Conservation (phyloP, 805 yeast genomes). For the Saturnispora bothae region DNA sequence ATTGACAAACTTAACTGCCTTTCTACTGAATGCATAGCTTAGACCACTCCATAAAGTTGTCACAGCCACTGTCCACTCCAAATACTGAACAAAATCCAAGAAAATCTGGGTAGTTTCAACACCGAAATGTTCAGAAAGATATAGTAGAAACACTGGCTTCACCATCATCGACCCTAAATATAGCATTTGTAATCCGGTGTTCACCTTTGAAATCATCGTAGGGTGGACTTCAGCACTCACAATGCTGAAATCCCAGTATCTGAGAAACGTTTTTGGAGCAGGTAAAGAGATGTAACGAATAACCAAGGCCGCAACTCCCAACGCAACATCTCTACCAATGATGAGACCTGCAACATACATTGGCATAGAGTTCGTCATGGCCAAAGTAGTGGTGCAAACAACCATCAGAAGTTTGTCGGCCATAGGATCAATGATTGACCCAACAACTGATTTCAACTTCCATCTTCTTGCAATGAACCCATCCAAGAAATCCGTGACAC, state of each 20-base stretch:
- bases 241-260: constrained; percentile 70
- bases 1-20: constrained; percentile 43
- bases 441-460: constrained; percentile 70
- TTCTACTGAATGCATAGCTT: constrained; percentile 60
- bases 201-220: constrained; percentile 72
- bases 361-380: constrained; percentile 64
- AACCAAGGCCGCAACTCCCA: constrained; percentile 63
- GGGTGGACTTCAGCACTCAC: constrained; percentile 87
- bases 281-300: constrained; percentile 67
- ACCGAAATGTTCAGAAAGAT: constrained; percentile 25
- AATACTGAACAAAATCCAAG: constrained; percentile 19
- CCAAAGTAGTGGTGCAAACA: constrained; percentile 67
- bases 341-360: constrained; percentile 54
- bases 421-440: constrained; percentile 87
- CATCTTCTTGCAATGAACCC: constrained; percentile 82
- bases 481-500: constrained; percentile 85
- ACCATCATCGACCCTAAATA: constrained; percentile 61
- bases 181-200: constrained; percentile 88
- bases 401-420: constrained; percentile 92
- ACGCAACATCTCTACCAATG: constrained; percentile 70
- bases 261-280: constrained; percentile 56
- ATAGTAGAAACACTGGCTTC: constrained; percentile 37
- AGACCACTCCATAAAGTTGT: constrained; percentile 75
- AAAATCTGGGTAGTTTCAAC: constrained; percentile 16
- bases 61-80: constrained; percentile 47